Percentiles rank a stretch among this genome's conserved stretches.
phyloP scores from a whole-genome alignment of 2,329 filamentous ascomycete genomes.

The Penicillium sp. region DNA sequence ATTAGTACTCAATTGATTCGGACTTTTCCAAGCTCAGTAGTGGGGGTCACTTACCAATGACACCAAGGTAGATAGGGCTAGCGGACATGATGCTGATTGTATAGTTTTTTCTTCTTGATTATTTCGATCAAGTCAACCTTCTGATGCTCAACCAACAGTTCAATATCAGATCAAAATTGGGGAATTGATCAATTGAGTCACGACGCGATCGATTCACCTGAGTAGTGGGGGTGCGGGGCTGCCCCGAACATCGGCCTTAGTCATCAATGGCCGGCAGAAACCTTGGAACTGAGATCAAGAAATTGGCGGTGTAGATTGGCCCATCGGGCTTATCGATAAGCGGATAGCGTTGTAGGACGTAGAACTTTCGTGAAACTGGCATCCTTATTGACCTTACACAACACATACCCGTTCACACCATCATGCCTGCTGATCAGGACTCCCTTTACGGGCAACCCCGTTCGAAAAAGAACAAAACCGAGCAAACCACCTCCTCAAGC shows the following conservation, averaged over 20 bases:
- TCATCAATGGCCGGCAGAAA: neutral
- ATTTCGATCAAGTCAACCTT: neutral
- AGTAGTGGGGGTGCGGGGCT: conserved; percentile 10
- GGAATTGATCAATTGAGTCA: conserved; percentile 8
- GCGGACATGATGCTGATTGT: conserved; percentile 26
- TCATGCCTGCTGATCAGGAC: conserved; percentile 19
- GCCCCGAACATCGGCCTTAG: conserved; percentile 10
- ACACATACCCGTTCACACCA: neutral
- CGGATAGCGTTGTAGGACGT: neutral
- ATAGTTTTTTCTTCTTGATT: neutral
- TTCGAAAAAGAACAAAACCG: conserved; percentile 56
- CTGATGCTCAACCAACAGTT: conserved; percentile 12
- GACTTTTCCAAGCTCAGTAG: neutral
- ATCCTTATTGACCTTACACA: neutral
- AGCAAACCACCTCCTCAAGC: conserved; percentile 61
- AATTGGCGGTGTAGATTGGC: neutral
- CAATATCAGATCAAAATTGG: neutral
- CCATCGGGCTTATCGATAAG: conserved; percentile 6
- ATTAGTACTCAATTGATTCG: neutral
- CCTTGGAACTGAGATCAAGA: neutral
- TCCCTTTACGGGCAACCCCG: conserved; percentile 73
- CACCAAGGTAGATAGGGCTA: conserved; percentile 43
- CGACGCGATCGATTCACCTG: conserved; percentile 6
- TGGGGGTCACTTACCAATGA: conserved; percentile 37
- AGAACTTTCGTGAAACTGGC: neutral